These are phyloP conservation scores for Aschersonia sp. DNA, from an alignment of 2,329 filamentous ascomycete genomes.

Conservation along the genomic window DNA sequence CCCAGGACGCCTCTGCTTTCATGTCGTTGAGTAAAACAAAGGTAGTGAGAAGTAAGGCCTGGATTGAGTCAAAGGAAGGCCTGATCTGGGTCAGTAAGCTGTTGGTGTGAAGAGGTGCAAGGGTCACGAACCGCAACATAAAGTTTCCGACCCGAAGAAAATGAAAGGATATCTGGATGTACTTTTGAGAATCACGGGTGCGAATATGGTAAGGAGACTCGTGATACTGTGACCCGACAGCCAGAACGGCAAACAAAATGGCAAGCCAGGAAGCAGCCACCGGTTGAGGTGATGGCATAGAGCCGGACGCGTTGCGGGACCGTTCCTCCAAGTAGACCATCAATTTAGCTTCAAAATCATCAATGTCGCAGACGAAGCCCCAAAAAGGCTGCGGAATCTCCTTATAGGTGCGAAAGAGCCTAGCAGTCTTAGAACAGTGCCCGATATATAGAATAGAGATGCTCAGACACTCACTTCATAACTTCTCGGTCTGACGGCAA, in stretches of 20 bases:
- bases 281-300: slow-evolving; percentile 29
- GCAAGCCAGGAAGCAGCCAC: slow-evolving; percentile 53
- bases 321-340: slow-evolving; percentile 53
- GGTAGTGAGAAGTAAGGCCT: slow-evolving; percentile 46
- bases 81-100: slow-evolving; percentile 13
- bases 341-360: slow-evolving; percentile 48
- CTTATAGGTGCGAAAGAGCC: slow-evolving; percentile 51
- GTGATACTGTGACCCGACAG: slow-evolving; percentile 52
- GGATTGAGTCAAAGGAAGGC: slow-evolving; percentile 51
- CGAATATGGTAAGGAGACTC: slow-evolving; percentile 49
- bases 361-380: slow-evolving; percentile 53
- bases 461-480: slow-evolving; percentile 35
- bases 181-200: slow-evolving; percentile 44
- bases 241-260: slow-evolving; percentile 50
- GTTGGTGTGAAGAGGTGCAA: neutral
- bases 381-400: slow-evolving; percentile 54
- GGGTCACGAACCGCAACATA: slow-evolving; percentile 31
- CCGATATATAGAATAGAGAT: too few relatives aligned
- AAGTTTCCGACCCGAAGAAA: slow-evolving; percentile 51
- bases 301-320: slow-evolving; percentile 36
- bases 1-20: slow-evolving; percentile 57
- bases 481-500: slow-evolving; percentile 51
- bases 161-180: slow-evolving; percentile 50
- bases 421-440: slow-evolving; percentile 11
- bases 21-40: slow-evolving; percentile 55